These are phyloP conservation scores for Ophiostoma himal-ulmi DNA, from an alignment of 2,329 filamentous ascomycete genomes.

Conservation along the genomic window DNA sequence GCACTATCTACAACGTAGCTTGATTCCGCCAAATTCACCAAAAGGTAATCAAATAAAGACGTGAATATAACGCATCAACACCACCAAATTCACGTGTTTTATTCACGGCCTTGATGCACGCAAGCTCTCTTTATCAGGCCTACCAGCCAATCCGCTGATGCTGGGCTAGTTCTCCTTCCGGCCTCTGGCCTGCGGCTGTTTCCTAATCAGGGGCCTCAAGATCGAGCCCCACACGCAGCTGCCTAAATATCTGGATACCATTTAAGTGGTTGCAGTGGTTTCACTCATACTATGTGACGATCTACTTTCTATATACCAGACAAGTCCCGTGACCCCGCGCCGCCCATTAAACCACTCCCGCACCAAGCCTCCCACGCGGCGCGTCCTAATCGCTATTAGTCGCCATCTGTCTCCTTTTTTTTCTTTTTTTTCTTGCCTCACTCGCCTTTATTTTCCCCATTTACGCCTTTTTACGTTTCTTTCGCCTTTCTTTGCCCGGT, in stretches of 20 bases:
- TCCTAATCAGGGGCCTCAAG: not conserved
- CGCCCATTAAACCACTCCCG: constrained; percentile 14
- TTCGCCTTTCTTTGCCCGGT: too few relatives aligned
- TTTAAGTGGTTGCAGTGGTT: constrained; percentile 12
- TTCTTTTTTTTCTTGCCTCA: not conserved
- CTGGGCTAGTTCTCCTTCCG: not conserved
- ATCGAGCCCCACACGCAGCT: constrained; percentile 1
- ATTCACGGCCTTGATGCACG: not conserved
- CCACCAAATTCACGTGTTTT: not conserved
- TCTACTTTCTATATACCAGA: not conserved
- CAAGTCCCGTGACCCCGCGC: constrained; percentile 26
- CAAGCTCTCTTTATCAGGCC: not conserved
- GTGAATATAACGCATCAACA: not conserved
- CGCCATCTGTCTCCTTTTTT: not conserved
- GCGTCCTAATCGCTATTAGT: constrained; percentile 16
- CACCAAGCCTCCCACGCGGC: constrained; percentile 18
- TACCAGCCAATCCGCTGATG: not conserved
- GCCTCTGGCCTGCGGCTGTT: not conserved
- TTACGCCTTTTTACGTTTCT: not conserved
- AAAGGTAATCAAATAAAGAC: not conserved
- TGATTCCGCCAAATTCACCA: too few relatives aligned
- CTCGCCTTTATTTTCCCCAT: not conserved
- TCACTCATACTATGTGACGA: not conserved
- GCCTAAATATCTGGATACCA: not conserved
- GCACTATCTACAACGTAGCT: too few relatives aligned